Evolutionary conservation across 1,284 basidiomycete species (phyloP).

Genomic region (Ustilago sp.): DNA sequence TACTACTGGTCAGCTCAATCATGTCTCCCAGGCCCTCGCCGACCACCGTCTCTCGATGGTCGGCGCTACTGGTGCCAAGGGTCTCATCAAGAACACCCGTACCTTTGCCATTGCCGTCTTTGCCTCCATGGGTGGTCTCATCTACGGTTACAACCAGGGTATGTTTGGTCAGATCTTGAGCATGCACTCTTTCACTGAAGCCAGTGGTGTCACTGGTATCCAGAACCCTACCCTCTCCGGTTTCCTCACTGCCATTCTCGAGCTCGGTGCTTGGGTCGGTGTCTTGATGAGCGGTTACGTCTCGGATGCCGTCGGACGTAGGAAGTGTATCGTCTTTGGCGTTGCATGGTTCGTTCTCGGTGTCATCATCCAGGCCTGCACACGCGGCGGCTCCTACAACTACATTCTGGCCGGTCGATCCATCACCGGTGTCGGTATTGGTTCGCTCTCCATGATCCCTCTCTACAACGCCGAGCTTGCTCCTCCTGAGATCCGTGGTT

Average conservation of each 20-base stretch:
- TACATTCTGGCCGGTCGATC: constrained; percentile 78
- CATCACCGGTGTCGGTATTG: constrained; percentile 82
- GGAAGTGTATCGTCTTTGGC: constrained; percentile 77
- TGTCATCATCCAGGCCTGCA: constrained; percentile 76
- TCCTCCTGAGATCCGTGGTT: constrained; percentile 82
- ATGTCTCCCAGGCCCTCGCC: constrained; percentile 37
- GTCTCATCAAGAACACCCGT: constrained; percentile 55
- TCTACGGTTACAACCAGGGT: constrained; percentile 83
- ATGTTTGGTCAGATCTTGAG: constrained; percentile 76
- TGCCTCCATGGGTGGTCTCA: constrained; percentile 80
- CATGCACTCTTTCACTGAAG: constrained; percentile 78
- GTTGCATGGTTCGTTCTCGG: constrained; percentile 80
- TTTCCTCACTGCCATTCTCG: constrained; percentile 78
- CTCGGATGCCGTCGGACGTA: constrained; percentile 78
- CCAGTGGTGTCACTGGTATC: constrained; percentile 78
- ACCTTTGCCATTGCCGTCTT: constrained; percentile 61
- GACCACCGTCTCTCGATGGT: constrained; percentile 47
- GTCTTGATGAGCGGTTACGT: constrained; percentile 77
- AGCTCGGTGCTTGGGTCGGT: constrained; percentile 80
- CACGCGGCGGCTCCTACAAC: constrained; percentile 74
- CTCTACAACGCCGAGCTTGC: constrained; percentile 86
- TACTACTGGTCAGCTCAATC: neutral
- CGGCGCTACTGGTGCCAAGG: constrained; percentile 47
- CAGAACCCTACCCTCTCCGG: constrained; percentile 79
- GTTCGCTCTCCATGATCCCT: constrained; percentile 79